Evolutionary conservation across 371 early-diverging fungal species (phyloP).

Genomic region (Mucor lusitanicus): DNA sequence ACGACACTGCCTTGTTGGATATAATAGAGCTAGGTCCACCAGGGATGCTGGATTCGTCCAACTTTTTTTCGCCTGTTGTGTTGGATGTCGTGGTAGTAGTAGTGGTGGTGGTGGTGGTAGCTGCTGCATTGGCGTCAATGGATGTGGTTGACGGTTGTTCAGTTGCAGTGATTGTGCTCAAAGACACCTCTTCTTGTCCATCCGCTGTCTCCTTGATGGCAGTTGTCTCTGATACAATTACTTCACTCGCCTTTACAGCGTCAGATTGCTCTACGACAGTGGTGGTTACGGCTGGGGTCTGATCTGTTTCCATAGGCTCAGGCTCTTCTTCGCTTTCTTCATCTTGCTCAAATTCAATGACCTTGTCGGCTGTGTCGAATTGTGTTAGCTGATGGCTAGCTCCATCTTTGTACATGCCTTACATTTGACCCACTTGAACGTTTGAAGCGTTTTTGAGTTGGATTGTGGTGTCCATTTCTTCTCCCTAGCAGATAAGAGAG

Average conservation of each 20-base stretch:
- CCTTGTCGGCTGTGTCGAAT: slow-evolving; percentile 36
- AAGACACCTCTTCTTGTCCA: background rate
- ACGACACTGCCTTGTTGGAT: slow-evolving; percentile 15
- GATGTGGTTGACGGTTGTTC: background rate
- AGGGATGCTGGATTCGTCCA: slow-evolving; percentile 10
- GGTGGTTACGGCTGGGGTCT: background rate
- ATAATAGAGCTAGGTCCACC: slow-evolving; percentile 20
- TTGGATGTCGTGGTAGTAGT: background rate
- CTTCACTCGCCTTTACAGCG: background rate
- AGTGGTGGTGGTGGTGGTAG: background rate
- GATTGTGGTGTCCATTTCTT: slow-evolving; percentile 61
- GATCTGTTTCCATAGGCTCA: slow-evolving; percentile 17
- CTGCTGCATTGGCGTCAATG: background rate
- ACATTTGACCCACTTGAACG: slow-evolving; percentile 66
- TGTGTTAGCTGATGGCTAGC: too few species aligned
- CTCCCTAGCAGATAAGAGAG: slow-evolving; percentile 41
- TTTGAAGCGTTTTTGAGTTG: slow-evolving; percentile 48
- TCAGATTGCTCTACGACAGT: background rate
- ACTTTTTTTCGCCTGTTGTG: background rate
- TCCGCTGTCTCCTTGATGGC: background rate
- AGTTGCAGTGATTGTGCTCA: background rate
- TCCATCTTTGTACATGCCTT: slow-evolving; percentile 3
- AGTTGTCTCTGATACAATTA: background rate
- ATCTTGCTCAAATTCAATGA: slow-evolving; percentile 51
- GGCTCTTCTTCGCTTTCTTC: slow-evolving; percentile 30